These are phyloP conservation scores for Gloeophyllum trabeum DNA, from an alignment of 768 basidiomycete species.

Conservation along the genomic window DNA sequence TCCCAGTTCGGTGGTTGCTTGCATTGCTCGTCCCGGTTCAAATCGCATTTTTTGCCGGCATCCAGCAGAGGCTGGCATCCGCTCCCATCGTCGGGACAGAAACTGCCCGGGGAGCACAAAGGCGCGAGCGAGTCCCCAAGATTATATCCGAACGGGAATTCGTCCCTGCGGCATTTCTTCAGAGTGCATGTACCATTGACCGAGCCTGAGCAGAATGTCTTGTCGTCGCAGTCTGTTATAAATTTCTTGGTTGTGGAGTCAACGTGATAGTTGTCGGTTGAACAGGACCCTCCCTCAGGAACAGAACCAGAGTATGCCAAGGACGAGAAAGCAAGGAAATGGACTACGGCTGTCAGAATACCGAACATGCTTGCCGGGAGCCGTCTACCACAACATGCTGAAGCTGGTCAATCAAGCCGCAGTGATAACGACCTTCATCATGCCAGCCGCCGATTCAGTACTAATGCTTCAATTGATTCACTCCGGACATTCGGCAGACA, in stretches of 20 bases:
- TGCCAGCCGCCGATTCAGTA: too few species aligned
- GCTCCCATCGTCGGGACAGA: conserved; percentile 60
- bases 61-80: conserved; percentile 32
- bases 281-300: conserved; percentile 19
- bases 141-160: conserved; percentile 43
- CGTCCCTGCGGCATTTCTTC: conserved; percentile 47
- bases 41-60: conserved; percentile 40
- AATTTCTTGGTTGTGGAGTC: conserved; percentile 45
- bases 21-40: conserved; percentile 54
- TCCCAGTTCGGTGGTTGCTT: conserved; percentile 26
- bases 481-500: too few species aligned
- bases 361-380: too few species aligned
- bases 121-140: conserved; percentile 31
- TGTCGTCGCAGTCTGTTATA: conserved; percentile 48
- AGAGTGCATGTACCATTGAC: conserved; percentile 35
- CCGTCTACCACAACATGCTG: too few species aligned
- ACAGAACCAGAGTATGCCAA: background rate
- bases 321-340: too few species aligned
- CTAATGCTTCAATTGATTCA: too few species aligned
- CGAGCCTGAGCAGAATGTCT: conserved; percentile 39
- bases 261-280: conserved; percentile 35
- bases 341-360: too few species aligned
- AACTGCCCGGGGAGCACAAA: conserved; percentile 37
- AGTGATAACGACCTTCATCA: too few species aligned
- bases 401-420: too few species aligned